Evolutionary conservation across 1,284 basidiomycete species (phyloP), one percentile per base, ranked within the genome.

Genomic region (Cryptococcus sp.): DNA sequence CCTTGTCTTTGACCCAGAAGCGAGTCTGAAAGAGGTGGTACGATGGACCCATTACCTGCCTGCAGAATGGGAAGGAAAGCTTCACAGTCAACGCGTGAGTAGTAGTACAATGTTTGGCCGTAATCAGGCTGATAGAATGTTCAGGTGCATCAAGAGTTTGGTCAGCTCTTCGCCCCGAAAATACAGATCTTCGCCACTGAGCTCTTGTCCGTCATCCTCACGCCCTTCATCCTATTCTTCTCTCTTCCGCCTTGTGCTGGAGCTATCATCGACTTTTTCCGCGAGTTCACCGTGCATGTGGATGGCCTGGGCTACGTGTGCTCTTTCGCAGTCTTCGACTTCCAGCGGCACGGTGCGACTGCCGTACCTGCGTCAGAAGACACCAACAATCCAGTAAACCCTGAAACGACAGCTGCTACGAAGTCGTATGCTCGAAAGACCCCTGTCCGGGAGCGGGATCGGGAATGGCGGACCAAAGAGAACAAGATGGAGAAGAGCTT

Each of bases 401-500:
- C 23, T 34, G 25, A 39, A 23, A 19, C 19, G 25, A 48, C 23
- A 29, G 13, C 47, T 57, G 19, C 44, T 41, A 19, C 52, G 19
- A 40, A 25, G 23, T 17, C 47, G 53, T n/a, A 49, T 45, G 23
- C 26, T 19, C 41, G 48, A 40, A 45, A 19, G 41, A 11, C 41
- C 15, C 22, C 41, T 4, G 37, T 41, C 38, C 38, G 29, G 38
- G 44, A n/a, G n/a, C 23, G 40, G 44, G 29, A 16, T 2, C 50
- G 29, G n/a, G 54, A 61, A 4, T 59, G 61, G 40, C 50, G 62
- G 64, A 89, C 89, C 6, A 90, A 89, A 65, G 89, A 94, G 66
- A 89, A 91, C 54, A 96, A 98, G 83, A 97, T 99, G 93, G 95
- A 99, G 81, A 94, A 98, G 81, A 90, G 87, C 69, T 93, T 99